These are phyloP conservation scores for Malus sylvestris DNA, from an alignment of 306 rosid species.

Conservation along the genomic window DNA sequence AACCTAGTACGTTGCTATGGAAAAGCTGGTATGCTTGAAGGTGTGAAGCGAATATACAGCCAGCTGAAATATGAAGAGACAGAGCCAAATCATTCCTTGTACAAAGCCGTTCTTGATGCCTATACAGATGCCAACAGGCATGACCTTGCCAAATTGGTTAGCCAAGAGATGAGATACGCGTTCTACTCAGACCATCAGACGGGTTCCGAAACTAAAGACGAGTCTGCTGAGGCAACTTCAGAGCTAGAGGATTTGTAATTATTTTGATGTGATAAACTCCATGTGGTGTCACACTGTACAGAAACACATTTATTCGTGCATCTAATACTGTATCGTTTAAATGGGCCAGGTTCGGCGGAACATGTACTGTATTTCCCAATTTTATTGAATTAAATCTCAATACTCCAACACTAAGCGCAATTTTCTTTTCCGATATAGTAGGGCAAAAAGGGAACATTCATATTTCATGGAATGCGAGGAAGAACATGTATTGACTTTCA, in stretches of 20 bases:
- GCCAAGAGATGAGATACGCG: slow-evolving; percentile 47
- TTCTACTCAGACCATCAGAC: slow-evolving; percentile 18
- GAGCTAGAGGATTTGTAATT: slow-evolving; percentile 14
- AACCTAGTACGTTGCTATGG: slow-evolving; percentile 70
- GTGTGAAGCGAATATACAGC: slow-evolving; percentile 65
- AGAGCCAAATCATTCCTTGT: slow-evolving; percentile 50
- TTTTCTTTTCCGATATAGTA: too few relatives aligned
- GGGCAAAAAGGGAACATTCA: too few relatives aligned
- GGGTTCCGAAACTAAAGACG: slow-evolving; percentile 27
- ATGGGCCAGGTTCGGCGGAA: not conserved
- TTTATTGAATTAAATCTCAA: not conserved
- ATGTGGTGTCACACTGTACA: slow-evolving; percentile 20
- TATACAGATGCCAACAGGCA: slow-evolving; percentile 48
- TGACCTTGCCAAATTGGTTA: slow-evolving; percentile 57
- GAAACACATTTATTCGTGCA: slow-evolving; percentile 7
- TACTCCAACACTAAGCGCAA: not conserved
- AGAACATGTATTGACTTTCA: not conserved
- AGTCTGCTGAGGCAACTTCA: slow-evolving; percentile 19
- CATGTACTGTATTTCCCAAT: not conserved
- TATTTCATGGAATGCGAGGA: too few relatives aligned
- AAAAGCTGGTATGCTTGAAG: slow-evolving; percentile 79
- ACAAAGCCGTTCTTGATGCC: slow-evolving; percentile 59
- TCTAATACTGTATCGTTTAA: slow-evolving; percentile 1
- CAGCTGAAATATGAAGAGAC: slow-evolving; percentile 57
- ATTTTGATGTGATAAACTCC: slow-evolving; percentile 1